Conservation (phyloP, 2,329 filamentous ascomycete species). For the Chrysoporthe cubensis region DNA sequence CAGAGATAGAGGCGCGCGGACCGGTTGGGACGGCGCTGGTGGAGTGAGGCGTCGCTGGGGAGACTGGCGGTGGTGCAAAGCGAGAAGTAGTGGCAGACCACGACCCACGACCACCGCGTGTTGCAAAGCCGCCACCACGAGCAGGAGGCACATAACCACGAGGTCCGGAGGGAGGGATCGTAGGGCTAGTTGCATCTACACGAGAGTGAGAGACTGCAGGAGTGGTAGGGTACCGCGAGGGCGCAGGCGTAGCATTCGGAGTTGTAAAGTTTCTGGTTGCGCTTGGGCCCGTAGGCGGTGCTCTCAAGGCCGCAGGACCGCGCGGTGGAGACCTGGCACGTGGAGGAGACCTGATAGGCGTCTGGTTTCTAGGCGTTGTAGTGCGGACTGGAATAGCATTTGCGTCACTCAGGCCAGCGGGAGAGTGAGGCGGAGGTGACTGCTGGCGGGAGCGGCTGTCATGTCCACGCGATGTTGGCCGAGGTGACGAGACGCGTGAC, state of each 20-base stretch:
- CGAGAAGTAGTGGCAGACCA: constrained; percentile 28
- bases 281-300: constrained; percentile 52
- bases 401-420: constrained; percentile 32
- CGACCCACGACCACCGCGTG: constrained; percentile 47
- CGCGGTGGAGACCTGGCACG: constrained; percentile 55
- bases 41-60: constrained; percentile 44
- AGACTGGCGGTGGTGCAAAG: constrained; percentile 37
- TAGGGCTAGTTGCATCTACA: constrained; percentile 49
- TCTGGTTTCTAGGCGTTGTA: constrained; percentile 23
- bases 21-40: constrained; percentile 54
- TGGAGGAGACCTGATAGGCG: constrained; percentile 30
- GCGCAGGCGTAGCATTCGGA: constrained; percentile 40
- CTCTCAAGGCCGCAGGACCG: constrained; percentile 57
- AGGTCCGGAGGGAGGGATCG: constrained; percentile 57
- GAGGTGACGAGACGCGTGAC: constrained; percentile 59
- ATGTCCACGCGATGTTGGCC: constrained; percentile 47
- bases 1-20: constrained; percentile 45
- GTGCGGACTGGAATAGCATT: constrained; percentile 27
- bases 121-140: constrained; percentile 48
- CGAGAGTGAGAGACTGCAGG: constrained; percentile 39
- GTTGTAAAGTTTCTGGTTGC: constrained; percentile 44
- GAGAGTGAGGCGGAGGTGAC: constrained; percentile 47
- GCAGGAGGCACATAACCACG: constrained; percentile 54
- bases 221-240: constrained; percentile 35
- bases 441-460: constrained; percentile 52